A percentile compares a stretch with the other conserved stretches of the same genome.
Evolutionary conservation across 768 basidiomycete species (phyloP).

Genomic region (Paxillus involutus): DNA sequence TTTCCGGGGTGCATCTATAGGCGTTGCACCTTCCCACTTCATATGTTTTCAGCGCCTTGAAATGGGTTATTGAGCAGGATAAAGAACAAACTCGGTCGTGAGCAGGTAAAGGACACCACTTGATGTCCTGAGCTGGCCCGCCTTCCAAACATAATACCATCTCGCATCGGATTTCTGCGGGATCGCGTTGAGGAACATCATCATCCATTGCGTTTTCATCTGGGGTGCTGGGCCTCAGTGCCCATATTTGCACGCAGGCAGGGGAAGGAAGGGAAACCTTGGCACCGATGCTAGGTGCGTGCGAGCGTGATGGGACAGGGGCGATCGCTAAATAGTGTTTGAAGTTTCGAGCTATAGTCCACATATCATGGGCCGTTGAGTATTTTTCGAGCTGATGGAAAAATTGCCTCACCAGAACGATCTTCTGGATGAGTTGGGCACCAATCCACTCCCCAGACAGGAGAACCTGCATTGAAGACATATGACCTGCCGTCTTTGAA

Average conservation of each 20-base stretch:
- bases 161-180: slow-evolving; percentile 62
- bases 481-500: slow-evolving; percentile 59
- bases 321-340: slow-evolving; percentile 86
- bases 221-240: slow-evolving; percentile 31
- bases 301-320: slow-evolving; percentile 62
- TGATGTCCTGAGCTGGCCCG: slow-evolving; percentile 77
- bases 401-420: slow-evolving; percentile 43
- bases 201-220: slow-evolving; percentile 11
- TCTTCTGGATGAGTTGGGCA: slow-evolving; percentile 74
- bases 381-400: neutral
- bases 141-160: slow-evolving; percentile 83
- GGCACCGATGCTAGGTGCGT: slow-evolving; percentile 66
- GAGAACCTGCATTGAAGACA: slow-evolving; percentile 84
- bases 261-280: slow-evolving; percentile 52
- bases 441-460: slow-evolving; percentile 93
- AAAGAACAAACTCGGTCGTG: slow-evolving; percentile 52
- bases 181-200: slow-evolving; percentile 23
- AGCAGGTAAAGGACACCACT: slow-evolving; percentile 92
- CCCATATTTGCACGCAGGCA: slow-evolving; percentile 90
- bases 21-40: slow-evolving; percentile 22
- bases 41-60: neutral
- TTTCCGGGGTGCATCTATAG: slow-evolving; percentile 42
- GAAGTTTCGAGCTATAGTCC: slow-evolving; percentile 44
- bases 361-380: neutral
- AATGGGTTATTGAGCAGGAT: neutral